Percentiles rank a stretch among this genome's conserved stretches.
Conservation (phyloP, 306 rosid species). For the Glycine tomentella region DNA sequence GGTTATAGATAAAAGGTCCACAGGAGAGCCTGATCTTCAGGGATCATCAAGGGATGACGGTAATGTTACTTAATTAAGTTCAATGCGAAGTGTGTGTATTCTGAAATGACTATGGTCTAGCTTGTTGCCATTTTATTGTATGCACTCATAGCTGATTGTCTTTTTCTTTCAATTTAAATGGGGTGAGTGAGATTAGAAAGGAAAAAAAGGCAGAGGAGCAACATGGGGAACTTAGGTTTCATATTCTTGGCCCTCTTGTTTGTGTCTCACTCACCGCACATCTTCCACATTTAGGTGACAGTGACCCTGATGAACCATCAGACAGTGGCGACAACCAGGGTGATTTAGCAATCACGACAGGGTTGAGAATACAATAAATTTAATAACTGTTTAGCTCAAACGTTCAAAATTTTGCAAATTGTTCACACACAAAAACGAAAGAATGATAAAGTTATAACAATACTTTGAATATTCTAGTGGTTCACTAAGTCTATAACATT, state of each 20-base stretch:
- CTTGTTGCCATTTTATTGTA: constrained; percentile 18
- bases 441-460: constrained; percentile 4
- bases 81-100: constrained; percentile 27
- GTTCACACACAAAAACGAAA: constrained; percentile 1
- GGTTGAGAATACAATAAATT: constrained; percentile 61
- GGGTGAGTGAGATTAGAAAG: constrained; percentile 25
- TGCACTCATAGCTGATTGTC: constrained; percentile 3
- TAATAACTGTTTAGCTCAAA: constrained; percentile 9
- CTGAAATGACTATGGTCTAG: constrained; percentile 21
- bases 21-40: constrained; percentile 64
- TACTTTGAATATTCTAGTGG: constrained; percentile 26
- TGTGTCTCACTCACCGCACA: constrained; percentile 50
- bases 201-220: constrained; percentile 4
- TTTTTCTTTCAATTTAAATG: constrained; percentile 28
- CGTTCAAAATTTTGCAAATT: constrained; percentile 32
- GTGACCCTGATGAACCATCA: constrained; percentile 81
- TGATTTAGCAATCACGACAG: constrained; percentile 57
- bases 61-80: constrained; percentile 49
- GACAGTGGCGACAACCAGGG: constrained; percentile 61
- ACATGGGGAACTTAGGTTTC: constrained; percentile 26
- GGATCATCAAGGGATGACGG: constrained; percentile 88
- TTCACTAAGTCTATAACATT: constrained; percentile 43
- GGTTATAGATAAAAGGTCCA: constrained; percentile 87
- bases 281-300: constrained; percentile 68
- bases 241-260: constrained; percentile 43